Conservation (phyloP, 2,329 filamentous ascomycete species). For the Paecilomyces sp. region DNA sequence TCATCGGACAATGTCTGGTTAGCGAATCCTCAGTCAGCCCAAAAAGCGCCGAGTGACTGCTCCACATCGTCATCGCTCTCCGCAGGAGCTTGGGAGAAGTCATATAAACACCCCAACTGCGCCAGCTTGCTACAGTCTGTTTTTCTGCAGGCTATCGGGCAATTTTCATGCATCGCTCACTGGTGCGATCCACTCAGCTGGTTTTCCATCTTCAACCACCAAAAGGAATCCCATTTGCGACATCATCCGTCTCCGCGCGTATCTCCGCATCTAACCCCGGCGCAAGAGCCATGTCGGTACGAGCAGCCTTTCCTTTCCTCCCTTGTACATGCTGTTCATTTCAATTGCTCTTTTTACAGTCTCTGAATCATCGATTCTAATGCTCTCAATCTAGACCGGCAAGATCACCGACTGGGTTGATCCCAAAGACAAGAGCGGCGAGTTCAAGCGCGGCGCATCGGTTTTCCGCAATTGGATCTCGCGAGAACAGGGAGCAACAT, state of each 20-base stretch:
- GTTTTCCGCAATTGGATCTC: slow-evolving; percentile 78
- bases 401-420: slow-evolving; percentile 81
- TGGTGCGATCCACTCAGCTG: neutral
- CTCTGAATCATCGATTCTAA: neutral
- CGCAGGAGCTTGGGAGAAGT: neutral
- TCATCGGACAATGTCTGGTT: neutral
- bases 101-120: neutral
- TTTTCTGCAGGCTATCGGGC: neutral
- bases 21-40: neutral
- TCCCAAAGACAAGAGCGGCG: slow-evolving; percentile 68
- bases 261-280: slow-evolving; percentile 13
- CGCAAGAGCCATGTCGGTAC: slow-evolving; percentile 27
- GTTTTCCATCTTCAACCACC: neutral
- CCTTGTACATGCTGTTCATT: neutral
- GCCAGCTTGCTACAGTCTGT: neutral
- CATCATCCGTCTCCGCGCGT: slow-evolving; percentile 6
- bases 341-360: neutral
- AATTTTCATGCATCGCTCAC: neutral
- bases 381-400: slow-evolving; percentile 20
- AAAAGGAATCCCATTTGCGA: neutral
- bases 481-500: slow-evolving; percentile 62
- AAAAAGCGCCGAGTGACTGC: neutral
- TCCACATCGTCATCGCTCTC: slow-evolving; percentile 5
- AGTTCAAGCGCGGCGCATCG: slow-evolving; percentile 85
- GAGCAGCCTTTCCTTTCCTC: slow-evolving; percentile 1